These are phyloP conservation scores for Phallus indusiatus DNA, from an alignment of 768 basidiomycete genomes.

Conservation along the genomic window DNA sequence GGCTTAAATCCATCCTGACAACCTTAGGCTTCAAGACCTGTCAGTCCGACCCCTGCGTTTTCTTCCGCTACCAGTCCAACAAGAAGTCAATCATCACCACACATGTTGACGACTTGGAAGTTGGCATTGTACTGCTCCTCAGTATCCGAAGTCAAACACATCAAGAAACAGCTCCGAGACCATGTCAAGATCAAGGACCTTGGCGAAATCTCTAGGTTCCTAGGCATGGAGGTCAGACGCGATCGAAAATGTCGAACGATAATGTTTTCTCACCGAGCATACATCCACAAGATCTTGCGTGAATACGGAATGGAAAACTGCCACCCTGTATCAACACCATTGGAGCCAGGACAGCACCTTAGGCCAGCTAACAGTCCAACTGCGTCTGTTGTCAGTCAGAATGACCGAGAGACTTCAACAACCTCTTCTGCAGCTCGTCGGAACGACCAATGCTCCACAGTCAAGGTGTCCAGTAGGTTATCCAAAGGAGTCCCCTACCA, in stretches of 20 bases:
- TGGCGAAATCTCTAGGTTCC: neutral
- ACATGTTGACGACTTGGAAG: conserved; percentile 30
- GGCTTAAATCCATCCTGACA: conserved; percentile 20
- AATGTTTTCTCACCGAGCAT: neutral
- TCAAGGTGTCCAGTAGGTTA: no score
- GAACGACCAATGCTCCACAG: neutral
- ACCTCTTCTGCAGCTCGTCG: neutral
- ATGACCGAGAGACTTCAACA: no score
- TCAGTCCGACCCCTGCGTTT: conserved; percentile 25
- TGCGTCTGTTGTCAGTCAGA: no score
- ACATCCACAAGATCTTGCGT: conserved; percentile 9
- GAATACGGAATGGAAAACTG: conserved; percentile 11
- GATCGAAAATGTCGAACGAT: neutral
- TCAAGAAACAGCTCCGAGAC: conserved; percentile 21
- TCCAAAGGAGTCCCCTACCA: no score
- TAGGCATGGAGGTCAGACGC: conserved; percentile 3
- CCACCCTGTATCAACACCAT: conserved; percentile 11
- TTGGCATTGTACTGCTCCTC: conserved; percentile 12
- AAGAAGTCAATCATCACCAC: conserved; percentile 21
- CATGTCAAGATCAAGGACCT: conserved; percentile 3
- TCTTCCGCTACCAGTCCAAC: conserved; percentile 12
- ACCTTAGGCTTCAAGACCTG: conserved; percentile 23
- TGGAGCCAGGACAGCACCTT: conserved; percentile 15
- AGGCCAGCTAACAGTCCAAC: no score
- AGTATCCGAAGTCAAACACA: conserved; percentile 6